A percentile compares a stretch with the other conserved stretches of the same genome.
phyloP scores from a whole-genome alignment of 2,329 filamentous ascomycete genomes.

The Aureobasidium sp. region DNA sequence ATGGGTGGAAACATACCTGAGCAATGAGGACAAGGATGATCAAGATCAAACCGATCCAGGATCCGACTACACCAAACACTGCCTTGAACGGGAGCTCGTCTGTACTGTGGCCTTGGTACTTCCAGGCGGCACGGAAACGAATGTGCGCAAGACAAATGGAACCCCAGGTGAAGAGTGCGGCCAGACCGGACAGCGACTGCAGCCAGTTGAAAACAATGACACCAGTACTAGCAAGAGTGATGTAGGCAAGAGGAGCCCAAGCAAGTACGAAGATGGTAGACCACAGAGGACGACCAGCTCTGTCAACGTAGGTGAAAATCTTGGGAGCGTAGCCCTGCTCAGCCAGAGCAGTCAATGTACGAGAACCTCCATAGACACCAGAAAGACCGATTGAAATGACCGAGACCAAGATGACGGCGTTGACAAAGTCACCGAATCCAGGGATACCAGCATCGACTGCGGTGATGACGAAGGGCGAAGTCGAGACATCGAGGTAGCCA shows the following conservation, averaged over 20 bases:
- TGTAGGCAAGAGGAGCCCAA: conserved; percentile 53
- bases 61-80: conserved; percentile 69
- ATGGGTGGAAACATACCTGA: conserved; percentile 39
- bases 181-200: conserved; percentile 61
- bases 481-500: conserved; percentile 54
- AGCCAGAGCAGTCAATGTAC: conserved; percentile 80
- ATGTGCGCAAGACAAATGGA: conserved; percentile 58
- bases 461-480: conserved; percentile 89
- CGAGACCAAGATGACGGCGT: conserved; percentile 84
- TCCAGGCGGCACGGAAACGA: conserved; percentile 55
- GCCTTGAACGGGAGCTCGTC: conserved; percentile 73
- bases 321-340: conserved; percentile 58
- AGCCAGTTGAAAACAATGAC: conserved; percentile 50
- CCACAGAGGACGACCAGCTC: conserved; percentile 49
- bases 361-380: conserved; percentile 80
- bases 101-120: conserved; percentile 51
- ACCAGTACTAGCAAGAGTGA: conserved; percentile 37
- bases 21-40: conserved; percentile 68
- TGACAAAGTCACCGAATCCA: conserved; percentile 64
- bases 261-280: conserved; percentile 35
- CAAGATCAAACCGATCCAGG: conserved; percentile 67
- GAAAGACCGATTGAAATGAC: conserved; percentile 89
- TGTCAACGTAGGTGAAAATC: conserved; percentile 53
- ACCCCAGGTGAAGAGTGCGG: conserved; percentile 68
- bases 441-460: conserved; percentile 73